Conservation (phyloP, 192 early-diverging fungal genomes). For the Linnemannia hyalina region DNA sequence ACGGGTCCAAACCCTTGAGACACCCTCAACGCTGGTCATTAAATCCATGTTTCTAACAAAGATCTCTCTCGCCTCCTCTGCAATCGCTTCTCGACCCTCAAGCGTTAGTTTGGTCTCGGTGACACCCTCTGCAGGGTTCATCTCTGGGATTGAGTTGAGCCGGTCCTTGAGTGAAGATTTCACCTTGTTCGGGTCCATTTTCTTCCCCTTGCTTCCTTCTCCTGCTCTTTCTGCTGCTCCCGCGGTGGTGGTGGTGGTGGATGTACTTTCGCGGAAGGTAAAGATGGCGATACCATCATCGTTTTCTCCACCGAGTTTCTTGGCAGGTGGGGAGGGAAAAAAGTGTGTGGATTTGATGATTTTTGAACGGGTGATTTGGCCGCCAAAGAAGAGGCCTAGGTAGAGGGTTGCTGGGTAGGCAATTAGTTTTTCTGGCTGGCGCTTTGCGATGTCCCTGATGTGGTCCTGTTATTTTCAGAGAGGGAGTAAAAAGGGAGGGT, state of each 20-base stretch:
- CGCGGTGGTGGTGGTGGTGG: background rate
- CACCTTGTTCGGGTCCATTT: constrained; percentile 33
- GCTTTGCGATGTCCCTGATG: constrained; percentile 45
- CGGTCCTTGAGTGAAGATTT: constrained; percentile 23
- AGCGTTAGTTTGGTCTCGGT: background rate
- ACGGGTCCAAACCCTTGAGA: constrained; percentile 29
- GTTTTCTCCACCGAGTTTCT: constrained; percentile 34
- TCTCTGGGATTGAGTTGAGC: constrained; percentile 32
- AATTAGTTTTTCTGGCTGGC: constrained; percentile 33
- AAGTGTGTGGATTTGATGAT: constrained; percentile 34
- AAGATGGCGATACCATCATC: constrained; percentile 50
- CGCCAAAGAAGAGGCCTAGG: constrained; percentile 48
- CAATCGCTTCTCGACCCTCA: constrained; percentile 19
- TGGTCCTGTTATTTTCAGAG: constrained; percentile 14
- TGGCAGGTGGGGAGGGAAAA: constrained; percentile 39
- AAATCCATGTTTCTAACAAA: constrained; percentile 49
- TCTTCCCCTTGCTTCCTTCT: background rate
- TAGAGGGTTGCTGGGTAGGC: constrained; percentile 48
- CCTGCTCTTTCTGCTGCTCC: background rate
- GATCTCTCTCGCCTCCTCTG: constrained; percentile 37
- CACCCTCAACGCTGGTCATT: constrained; percentile 22
- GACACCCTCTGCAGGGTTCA: constrained; percentile 1
- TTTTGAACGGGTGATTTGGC: constrained; percentile 37
- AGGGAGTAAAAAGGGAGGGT: background rate
- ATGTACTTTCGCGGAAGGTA: constrained; percentile 18